These are phyloP conservation scores for Apiotrichum veenhuisii DNA, from an alignment of 1,284 basidiomycete genomes.

Conservation along the genomic window DNA sequence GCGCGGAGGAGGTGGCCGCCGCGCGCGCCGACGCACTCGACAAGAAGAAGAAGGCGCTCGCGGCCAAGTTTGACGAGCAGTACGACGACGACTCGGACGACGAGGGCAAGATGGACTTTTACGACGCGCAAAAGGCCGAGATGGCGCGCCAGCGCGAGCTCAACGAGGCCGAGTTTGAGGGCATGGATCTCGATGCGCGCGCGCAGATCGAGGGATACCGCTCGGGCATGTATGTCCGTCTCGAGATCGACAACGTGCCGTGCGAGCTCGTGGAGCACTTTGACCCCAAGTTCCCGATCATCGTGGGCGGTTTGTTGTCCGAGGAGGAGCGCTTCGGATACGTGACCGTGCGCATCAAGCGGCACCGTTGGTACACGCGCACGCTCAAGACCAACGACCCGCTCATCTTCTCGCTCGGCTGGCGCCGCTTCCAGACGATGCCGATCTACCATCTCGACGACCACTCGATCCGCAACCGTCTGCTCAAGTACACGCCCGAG, in stretches of 20 bases:
- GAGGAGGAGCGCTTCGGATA: constrained; percentile 90
- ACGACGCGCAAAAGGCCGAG: constrained; percentile 86
- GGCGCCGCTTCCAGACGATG: constrained; percentile 91
- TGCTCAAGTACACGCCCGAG: constrained; percentile 99
- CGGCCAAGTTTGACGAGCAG: constrained; percentile 93
- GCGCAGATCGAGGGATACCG: constrained; percentile 84
- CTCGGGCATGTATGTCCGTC: constrained; percentile 89
- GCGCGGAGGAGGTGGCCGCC: constrained; percentile 43
- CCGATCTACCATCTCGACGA: constrained; percentile 97
- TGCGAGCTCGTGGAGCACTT: constrained; percentile 93
- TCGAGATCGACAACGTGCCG: constrained; percentile 80
- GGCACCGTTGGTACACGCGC: constrained; percentile 88
- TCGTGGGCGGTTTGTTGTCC: constrained; percentile 87
- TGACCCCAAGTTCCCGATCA: constrained; percentile 82
- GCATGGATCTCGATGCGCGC: constrained; percentile 71
- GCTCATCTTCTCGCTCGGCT: constrained; percentile 89
- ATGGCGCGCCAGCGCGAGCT: constrained; percentile 78
- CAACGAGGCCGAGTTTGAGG: constrained; percentile 82
- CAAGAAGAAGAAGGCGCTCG: constrained; percentile 84
- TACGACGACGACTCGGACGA: constrained; percentile 80
- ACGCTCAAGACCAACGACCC: constrained; percentile 98
- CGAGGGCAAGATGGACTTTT: constrained; percentile 71
- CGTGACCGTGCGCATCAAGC: constrained; percentile 91
- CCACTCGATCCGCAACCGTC: constrained; percentile 93
- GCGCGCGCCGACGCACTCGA: constrained; percentile 61